phyloP scores from a whole-genome alignment of 2,329 filamentous ascomycete species.

The Acarospora socialis region DNA sequence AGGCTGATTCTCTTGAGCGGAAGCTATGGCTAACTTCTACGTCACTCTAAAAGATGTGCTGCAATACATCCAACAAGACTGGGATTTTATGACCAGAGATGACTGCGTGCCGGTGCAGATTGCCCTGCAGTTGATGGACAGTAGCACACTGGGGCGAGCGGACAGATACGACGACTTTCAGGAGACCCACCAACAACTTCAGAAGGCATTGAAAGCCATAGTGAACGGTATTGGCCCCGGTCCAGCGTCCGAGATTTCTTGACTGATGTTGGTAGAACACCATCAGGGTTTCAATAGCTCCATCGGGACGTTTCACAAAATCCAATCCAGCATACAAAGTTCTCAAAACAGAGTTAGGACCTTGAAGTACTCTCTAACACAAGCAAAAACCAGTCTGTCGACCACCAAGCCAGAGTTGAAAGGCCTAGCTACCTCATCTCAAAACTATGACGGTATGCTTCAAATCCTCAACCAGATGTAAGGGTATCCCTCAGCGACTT shows the following conservation, averaged over 20 bases:
- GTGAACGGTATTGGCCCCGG: constrained; percentile 59
- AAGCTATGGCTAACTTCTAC: neutral
- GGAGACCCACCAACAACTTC: constrained; percentile 72
- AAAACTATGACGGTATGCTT: constrained; percentile 80
- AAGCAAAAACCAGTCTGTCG: constrained; percentile 67
- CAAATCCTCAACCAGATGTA: constrained; percentile 63
- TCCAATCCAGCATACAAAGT: constrained; percentile 79
- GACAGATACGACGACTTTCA: constrained; percentile 78
- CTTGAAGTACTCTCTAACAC: constrained; percentile 68
- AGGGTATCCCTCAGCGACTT: too few species aligned
- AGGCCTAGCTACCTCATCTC: constrained; percentile 73
- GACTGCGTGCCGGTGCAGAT: constrained; percentile 89
- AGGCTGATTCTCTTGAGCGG: too few species aligned
- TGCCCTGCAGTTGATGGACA: constrained; percentile 86
- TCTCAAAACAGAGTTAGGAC: constrained; percentile 75
- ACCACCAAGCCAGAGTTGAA: constrained; percentile 82
- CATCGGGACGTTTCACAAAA: constrained; percentile 97
- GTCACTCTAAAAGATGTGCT: constrained; percentile 41
- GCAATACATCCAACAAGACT: constrained; percentile 72
- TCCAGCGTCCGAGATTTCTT: constrained; percentile 6
- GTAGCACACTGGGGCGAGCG: constrained; percentile 81
- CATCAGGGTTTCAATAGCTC: constrained; percentile 99
- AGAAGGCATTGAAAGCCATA: constrained; percentile 81
- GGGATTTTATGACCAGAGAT: constrained; percentile 79
- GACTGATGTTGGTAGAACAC: constrained; percentile 51